These are phyloP conservation scores for Blastomyces emzantsi DNA, from an alignment of 2,329 filamentous ascomycete genomes.

Conservation along the genomic window DNA sequence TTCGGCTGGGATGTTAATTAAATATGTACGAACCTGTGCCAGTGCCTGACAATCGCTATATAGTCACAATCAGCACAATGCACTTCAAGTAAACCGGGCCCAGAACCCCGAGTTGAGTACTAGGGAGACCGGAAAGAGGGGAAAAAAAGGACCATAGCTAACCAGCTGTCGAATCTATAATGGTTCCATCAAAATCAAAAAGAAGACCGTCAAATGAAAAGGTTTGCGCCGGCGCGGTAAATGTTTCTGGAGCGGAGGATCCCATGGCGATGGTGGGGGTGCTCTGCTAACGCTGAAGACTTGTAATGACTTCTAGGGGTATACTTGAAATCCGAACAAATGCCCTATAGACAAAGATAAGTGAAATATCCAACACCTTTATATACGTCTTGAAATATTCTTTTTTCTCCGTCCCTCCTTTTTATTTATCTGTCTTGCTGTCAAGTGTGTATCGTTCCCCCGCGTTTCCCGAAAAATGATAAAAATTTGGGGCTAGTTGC, in stretches of 20 bases:
- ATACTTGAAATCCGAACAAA: not conserved
- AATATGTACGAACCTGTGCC: constrained; percentile 46
- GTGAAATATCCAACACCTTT: not conserved
- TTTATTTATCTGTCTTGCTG: not conserved
- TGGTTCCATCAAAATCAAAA: constrained; percentile 43
- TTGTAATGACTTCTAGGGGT: not conserved
- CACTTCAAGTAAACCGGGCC: not conserved
- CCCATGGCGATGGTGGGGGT: constrained; percentile 12
- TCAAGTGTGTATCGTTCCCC: not conserved
- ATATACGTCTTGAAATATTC: not conserved
- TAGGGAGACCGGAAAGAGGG: not conserved
- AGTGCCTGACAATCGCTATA: constrained; percentile 55
- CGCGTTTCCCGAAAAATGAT: not conserved
- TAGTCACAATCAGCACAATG: constrained; percentile 16
- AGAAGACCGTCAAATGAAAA: constrained; percentile 36
- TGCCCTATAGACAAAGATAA: not conserved
- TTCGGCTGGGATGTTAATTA: not conserved
- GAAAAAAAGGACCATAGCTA: constrained; percentile 11
- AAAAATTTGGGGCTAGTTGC: not conserved
- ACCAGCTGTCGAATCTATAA: constrained; percentile 41
- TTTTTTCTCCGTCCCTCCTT: no score
- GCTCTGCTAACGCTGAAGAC: not conserved
- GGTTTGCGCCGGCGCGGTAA: constrained; percentile 33
- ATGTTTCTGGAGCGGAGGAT: constrained; percentile 20
- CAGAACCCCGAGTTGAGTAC: not conserved